phyloP scores from a whole-genome alignment of 1,284 basidiomycete genomes.

The Violaceomyces palustris region DNA sequence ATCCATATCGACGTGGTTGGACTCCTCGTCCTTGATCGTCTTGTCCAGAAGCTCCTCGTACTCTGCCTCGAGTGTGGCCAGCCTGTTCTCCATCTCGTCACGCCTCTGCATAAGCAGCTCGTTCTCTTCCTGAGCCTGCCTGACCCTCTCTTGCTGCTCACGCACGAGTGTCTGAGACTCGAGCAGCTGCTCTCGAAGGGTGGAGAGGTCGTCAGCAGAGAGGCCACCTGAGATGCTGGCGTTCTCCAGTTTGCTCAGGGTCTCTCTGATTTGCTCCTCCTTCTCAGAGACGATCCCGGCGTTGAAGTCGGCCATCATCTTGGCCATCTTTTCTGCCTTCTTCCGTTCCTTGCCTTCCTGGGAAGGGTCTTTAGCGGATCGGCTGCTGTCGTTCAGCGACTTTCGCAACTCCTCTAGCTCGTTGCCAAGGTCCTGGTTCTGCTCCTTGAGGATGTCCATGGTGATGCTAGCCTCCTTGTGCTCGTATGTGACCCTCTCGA shows the following conservation, averaged over 20 bases:
- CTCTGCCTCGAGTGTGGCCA: slow-evolving; percentile 77
- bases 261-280: slow-evolving; percentile 80
- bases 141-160: slow-evolving; percentile 82
- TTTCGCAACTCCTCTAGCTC: slow-evolving; percentile 78
- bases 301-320: slow-evolving; percentile 96
- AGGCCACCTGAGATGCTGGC: slow-evolving; percentile 14
- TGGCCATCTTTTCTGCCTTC: slow-evolving; percentile 98
- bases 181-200: slow-evolving; percentile 76
- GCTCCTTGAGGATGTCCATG: slow-evolving; percentile 93
- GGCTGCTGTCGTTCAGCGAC: slow-evolving; percentile 25
- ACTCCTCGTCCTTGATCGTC: slow-evolving; percentile 51
- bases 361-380: slow-evolving; percentile 55
- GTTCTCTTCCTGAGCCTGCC: slow-evolving; percentile 85
- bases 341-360: slow-evolving; percentile 95
- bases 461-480: slow-evolving; percentile 90
- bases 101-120: slow-evolving; percentile 76
- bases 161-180: slow-evolving; percentile 81
- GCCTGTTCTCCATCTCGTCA: slow-evolving; percentile 79
- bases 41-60: slow-evolving; percentile 85
- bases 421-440: slow-evolving; percentile 77
- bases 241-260: slow-evolving; percentile 74
- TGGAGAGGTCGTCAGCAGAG: slow-evolving; percentile 70
- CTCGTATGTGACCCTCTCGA: slow-evolving; percentile 89
- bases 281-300: slow-evolving; percentile 80
- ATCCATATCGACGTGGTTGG: slow-evolving; percentile 52